phyloP scores from a whole-genome alignment of 208 protist species.

The Zelonia costaricensis region DNA sequence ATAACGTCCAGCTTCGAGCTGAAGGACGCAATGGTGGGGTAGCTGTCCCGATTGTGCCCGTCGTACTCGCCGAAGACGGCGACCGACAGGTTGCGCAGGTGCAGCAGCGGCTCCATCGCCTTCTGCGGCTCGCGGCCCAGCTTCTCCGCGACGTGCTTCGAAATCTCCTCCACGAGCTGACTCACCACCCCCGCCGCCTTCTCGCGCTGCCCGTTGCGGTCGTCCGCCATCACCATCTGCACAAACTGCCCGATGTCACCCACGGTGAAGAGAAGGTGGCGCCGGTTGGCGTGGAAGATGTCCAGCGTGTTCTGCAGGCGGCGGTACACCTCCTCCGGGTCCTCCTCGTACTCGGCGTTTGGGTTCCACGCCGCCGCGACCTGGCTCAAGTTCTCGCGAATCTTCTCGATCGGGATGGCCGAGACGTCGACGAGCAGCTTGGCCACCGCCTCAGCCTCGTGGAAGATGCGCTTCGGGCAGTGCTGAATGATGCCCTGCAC shows the following conservation, averaged over 20 bases:
- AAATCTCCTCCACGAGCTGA: constrained; percentile 97
- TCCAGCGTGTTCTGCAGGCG: constrained; percentile 71
- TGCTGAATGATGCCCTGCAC: constrained; percentile 80
- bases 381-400: constrained; percentile 84
- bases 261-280: constrained; percentile 84
- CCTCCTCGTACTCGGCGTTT: constrained; percentile 91
- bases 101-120: constrained; percentile 95
- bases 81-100: constrained; percentile 94
- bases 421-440: constrained; percentile 83
- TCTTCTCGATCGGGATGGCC: constrained; percentile 90
- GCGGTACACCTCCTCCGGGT: constrained; percentile 77
- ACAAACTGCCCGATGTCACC: constrained; percentile 91
- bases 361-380: constrained; percentile 90
- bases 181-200: constrained; percentile 81
- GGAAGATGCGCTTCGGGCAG: constrained; percentile 82
- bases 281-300: constrained; percentile 80
- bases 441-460: constrained; percentile 85
- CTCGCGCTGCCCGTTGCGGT: constrained; percentile 75
- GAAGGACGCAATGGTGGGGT: constrained; percentile 96
- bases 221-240: constrained; percentile 78
- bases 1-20: constrained; percentile 96
- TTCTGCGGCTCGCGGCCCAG: constrained; percentile 93
- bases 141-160: constrained; percentile 96
- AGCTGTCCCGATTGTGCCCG: constrained; percentile 75
- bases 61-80: constrained; percentile 98